phyloP scores from a whole-genome alignment of 306 rosid genomes.

The Quercus cerris region DNA sequence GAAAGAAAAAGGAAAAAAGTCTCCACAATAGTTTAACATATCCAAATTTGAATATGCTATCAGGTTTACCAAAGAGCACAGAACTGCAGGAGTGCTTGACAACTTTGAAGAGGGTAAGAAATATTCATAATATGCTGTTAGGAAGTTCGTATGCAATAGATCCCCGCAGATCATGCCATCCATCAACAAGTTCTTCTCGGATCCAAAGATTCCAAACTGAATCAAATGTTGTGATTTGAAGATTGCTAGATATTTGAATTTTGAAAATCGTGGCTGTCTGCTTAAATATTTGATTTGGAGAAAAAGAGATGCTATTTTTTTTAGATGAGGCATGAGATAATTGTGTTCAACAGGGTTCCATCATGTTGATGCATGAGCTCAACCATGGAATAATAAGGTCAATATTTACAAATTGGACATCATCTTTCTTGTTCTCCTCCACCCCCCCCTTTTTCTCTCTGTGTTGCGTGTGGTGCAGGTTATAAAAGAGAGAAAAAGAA shows the following conservation, averaged over 20 bases:
- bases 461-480: background rate
- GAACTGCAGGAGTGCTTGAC: slow-evolving; percentile 88
- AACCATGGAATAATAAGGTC: background rate
- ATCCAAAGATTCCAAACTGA: slow-evolving; percentile 49
- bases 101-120: slow-evolving; percentile 51
- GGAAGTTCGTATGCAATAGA: slow-evolving; percentile 64
- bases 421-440: background rate
- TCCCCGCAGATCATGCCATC: slow-evolving; percentile 77
- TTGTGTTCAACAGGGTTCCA: background rate
- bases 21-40: background rate
- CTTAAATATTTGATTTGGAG: background rate
- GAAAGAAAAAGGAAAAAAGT: background rate
- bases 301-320: background rate
- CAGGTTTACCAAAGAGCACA: background rate
- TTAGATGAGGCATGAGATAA: background rate
- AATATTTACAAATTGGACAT: background rate
- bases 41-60: background rate
- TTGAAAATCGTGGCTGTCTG: slow-evolving; percentile 13
- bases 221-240: background rate
- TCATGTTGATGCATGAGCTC: background rate
- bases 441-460: background rate
- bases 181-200: slow-evolving; percentile 85
- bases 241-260: background rate
- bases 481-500: background rate
- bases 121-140: slow-evolving; percentile 34